Conservation (phyloP, 2,329 filamentous ascomycete genomes). For the Fusarium sp. region DNA sequence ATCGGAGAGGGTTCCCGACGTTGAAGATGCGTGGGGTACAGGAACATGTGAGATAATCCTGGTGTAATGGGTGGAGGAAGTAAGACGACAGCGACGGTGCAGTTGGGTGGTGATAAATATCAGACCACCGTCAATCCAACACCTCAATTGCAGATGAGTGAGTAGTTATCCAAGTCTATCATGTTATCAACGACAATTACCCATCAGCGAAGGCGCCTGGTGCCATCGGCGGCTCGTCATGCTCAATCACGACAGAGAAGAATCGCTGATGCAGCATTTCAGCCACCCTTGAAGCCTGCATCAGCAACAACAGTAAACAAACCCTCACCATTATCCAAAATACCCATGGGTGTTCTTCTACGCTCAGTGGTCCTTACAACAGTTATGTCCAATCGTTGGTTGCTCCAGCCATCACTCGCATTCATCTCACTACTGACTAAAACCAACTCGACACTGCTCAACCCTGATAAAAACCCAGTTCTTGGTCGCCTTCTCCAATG, state of each 20-base stretch:
- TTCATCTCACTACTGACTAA: slow-evolving; percentile 42
- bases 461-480: slow-evolving; percentile 57
- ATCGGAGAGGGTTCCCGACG: slow-evolving; percentile 19
- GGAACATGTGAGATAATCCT: background rate
- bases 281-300: slow-evolving; percentile 11
- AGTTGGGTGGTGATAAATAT: background rate
- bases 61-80: background rate
- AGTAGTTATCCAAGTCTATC: background rate
- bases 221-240: background rate
- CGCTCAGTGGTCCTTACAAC: slow-evolving; percentile 47
- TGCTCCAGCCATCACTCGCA: slow-evolving; percentile 45
- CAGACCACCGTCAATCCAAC: too few relatives aligned
- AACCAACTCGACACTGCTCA: slow-evolving; percentile 53
- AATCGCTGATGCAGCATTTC: slow-evolving; percentile 12
- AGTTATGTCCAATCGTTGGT: slow-evolving; percentile 45
- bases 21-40: background rate
- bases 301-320: background rate
- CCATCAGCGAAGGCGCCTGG: background rate
- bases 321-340: slow-evolving; percentile 32
- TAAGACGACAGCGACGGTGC: too few relatives aligned
- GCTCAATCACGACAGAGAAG: background rate
- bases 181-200: slow-evolving; percentile 16
- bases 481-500: slow-evolving; percentile 59
- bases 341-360: slow-evolving; percentile 41
- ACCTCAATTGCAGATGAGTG: background rate